A percentile compares a stretch with the other conserved stretches of the same genome.
Conservation (phyloP, 805 yeast genomes). For the Scheffersomyces coipomensis region DNA sequence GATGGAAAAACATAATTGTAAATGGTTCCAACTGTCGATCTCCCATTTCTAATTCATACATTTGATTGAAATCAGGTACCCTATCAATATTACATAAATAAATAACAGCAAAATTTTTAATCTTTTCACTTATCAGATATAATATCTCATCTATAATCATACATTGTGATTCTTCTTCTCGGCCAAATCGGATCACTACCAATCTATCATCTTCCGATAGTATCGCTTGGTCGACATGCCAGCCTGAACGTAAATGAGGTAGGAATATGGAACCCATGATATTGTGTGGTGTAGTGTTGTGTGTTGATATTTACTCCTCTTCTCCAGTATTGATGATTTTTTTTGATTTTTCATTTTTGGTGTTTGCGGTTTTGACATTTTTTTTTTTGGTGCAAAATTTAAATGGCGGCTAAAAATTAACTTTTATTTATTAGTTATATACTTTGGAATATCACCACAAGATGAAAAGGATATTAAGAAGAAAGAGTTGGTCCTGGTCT, state of each 20-base stretch:
- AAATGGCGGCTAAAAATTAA: background rate
- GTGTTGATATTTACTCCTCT: no score
- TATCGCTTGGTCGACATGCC: conserved; percentile 99
- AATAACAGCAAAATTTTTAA: conserved; percentile 82
- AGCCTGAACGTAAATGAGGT: conserved; percentile 79
- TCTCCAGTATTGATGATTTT: background rate
- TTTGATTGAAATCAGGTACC: conserved; percentile 85
- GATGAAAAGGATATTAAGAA: background rate
- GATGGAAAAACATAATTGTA: conserved; percentile 89
- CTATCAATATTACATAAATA: conserved; percentile 86
- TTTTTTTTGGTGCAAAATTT: background rate
- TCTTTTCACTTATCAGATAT: conserved; percentile 75
- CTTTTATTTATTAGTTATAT: background rate
- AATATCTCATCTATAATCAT: conserved; percentile 89
- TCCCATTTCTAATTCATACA: conserved; percentile 77
- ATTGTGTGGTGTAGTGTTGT: no score
- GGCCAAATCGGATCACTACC: conserved; percentile 87
- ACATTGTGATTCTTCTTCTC: conserved; percentile 72
- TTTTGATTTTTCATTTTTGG: background rate
- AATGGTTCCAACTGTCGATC: conserved; percentile 57
- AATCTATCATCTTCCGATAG: conserved; percentile 84
- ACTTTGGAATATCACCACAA: background rate
- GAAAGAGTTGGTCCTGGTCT: background rate
- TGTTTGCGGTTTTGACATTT: background rate
- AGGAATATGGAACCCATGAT: conserved; percentile 77